Base-by-base conservation (phyloP, 306 rosid species). In the Begonia loranthoides region DNA sequence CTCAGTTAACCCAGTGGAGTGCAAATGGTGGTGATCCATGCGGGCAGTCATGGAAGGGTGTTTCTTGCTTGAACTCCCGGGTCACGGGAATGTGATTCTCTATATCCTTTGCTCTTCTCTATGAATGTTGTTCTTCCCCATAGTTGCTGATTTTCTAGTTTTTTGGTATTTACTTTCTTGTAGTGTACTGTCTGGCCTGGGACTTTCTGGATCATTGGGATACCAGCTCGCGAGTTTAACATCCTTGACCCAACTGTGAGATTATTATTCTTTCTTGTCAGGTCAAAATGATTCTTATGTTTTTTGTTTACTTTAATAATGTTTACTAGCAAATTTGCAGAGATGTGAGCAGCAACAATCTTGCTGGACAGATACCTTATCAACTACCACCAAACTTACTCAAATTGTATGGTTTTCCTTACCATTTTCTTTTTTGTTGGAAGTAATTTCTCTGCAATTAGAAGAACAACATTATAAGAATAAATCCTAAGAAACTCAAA, bases 21-120 rank as follows among this genome's bases (percentile, higher is more conserved):
- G 40, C 56, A 70, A 74, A 41, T 71, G 79, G 94, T 48, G 77
- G 54, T 5, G 93, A 92, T 73, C 99, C 99, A 13, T 92, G 99
- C 49, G 96, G 80, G 15, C 93, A 78, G 64, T 62, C 79, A 34
- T 92, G 99, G 99, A 79, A 71, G 73, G 99, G 96, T 56, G 65
- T 92, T 65, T 70, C 64, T 49, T 92, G 99, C 79, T 69, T 80
- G 1, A 73, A 69, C 70, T 68, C 73, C 63, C 76, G 82, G 52
- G 83, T 92, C 55, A 83, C 96, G 1, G 94, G 76, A 73, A 92
- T 92, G 99, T 92, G 60, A 57, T 57, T 65, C 76, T 17, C 66
- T 55, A 45, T 57, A 50, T 44, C 61, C 60, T 51, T 34, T 54
- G 53, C 65, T 13, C 17, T 41, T 50, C 65, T 9, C 57, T 50